A percentile compares a stretch with the other conserved stretches of the same genome.
Conservation (phyloP, 1,139 yeast genomes). For the Hanseniaspora uvarum region DNA sequence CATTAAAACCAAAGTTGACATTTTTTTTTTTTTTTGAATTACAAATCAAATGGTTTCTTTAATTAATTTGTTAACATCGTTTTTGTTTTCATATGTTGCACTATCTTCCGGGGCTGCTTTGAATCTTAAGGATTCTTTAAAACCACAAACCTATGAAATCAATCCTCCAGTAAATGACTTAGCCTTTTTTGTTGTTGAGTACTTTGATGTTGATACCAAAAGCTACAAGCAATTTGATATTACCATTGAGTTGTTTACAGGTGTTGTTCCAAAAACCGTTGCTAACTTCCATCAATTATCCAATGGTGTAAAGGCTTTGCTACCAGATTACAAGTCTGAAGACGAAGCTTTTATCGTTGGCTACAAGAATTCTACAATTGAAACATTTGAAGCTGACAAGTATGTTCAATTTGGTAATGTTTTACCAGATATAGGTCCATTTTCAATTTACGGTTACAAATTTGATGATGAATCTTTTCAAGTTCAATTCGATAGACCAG, state of each 20-base stretch:
- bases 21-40: no score
- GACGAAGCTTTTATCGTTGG: constrained; percentile 49
- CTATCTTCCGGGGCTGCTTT: not conserved
- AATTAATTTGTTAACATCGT: not conserved
- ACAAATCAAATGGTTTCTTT: not conserved
- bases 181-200: constrained; percentile 24
- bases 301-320: constrained; percentile 40
- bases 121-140: not conserved
- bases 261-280: constrained; percentile 61
- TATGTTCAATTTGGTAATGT: constrained; percentile 76
- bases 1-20: no score
- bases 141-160: constrained; percentile 23
- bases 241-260: constrained; percentile 57
- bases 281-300: constrained; percentile 55
- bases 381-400: constrained; percentile 54
- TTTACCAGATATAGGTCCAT: constrained; percentile 80
- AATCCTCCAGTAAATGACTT: constrained; percentile 28
- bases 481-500: constrained; percentile 53
- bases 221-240: constrained; percentile 33
- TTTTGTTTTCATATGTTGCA: not conserved
- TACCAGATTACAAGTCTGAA: constrained; percentile 32
- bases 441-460: constrained; percentile 56
- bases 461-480: constrained; percentile 61
- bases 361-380: constrained; percentile 51
- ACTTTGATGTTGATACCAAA: constrained; percentile 22